These are phyloP conservation scores for Echium plantagineum DNA, from an alignment of 257 asterid species.

Conservation along the genomic window DNA sequence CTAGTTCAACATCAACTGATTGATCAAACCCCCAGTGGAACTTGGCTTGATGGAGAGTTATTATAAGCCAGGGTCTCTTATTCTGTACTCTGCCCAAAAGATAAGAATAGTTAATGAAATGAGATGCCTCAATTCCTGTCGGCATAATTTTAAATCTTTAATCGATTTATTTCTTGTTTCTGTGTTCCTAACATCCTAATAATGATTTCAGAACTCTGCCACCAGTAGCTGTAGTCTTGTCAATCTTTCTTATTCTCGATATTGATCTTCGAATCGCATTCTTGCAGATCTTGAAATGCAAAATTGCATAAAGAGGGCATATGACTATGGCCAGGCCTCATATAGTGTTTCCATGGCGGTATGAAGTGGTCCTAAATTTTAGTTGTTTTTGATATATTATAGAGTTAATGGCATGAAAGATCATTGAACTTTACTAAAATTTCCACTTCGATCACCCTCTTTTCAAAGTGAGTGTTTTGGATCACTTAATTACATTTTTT, in stretches of 20 bases:
- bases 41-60: background rate
- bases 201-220: background rate
- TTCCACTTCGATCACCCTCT: too few species aligned
- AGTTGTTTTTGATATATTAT: background rate
- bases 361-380: constrained; percentile 15
- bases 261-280: constrained; percentile 5
- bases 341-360: constrained; percentile 73
- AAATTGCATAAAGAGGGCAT: constrained; percentile 56
- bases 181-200: too few species aligned
- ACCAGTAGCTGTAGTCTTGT: background rate
- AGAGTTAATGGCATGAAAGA: too few species aligned
- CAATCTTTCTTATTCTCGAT: background rate
- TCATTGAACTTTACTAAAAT: too few species aligned
- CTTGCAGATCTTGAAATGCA: constrained; percentile 75
- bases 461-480: too few species aligned
- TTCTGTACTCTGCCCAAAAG: background rate
- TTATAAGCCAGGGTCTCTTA: background rate
- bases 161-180: background rate
- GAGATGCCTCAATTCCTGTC: background rate
- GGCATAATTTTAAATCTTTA: background rate
- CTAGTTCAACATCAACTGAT: background rate
- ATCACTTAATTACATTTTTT: too few species aligned
- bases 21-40: background rate
- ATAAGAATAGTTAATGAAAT: background rate
- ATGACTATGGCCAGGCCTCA: constrained; percentile 66